Evolutionary conservation across 495 filamentous ascomycete genomes (phyloP).

Genomic region (Aspergillus affinis): DNA sequence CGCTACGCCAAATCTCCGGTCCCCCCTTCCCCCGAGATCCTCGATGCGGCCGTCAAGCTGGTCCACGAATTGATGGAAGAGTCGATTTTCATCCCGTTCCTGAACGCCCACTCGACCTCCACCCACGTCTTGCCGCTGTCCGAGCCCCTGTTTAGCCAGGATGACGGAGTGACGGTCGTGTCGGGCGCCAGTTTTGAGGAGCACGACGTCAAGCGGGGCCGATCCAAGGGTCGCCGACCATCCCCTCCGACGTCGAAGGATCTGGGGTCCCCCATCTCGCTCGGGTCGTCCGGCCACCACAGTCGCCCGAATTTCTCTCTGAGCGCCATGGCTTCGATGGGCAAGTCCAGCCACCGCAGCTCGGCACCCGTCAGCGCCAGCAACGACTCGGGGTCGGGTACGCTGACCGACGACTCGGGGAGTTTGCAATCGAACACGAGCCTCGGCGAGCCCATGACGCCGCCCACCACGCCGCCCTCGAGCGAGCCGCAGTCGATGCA

Average conservation of each 20-base stretch:
- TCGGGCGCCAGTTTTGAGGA: constrained; percentile 34
- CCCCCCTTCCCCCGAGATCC: constrained; percentile 72
- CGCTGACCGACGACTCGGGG: constrained; percentile 50
- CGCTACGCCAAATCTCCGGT: constrained; percentile 55
- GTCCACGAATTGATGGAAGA: constrained; percentile 97
- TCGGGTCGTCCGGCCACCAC: constrained; percentile 24
- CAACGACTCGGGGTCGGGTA: constrained; percentile 36
- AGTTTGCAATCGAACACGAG: constrained; percentile 45
- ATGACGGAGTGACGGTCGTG: constrained; percentile 37
- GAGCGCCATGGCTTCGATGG: constrained; percentile 32
- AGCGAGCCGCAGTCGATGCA: constrained; percentile 46
- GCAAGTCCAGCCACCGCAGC: constrained; percentile 34
- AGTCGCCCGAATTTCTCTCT: constrained; percentile 36
- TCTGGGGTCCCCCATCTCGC: constrained; percentile 25
- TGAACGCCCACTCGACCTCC: constrained; percentile 38
- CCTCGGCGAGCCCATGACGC: constrained; percentile 75
- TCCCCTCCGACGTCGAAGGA: constrained; percentile 49
- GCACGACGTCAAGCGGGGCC: constrained; percentile 30
- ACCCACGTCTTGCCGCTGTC: constrained; percentile 32
- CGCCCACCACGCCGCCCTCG: constrained; percentile 80
- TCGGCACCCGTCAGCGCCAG: constrained; percentile 37
- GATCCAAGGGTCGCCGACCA: constrained; percentile 37
- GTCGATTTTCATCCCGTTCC: constrained; percentile 62
- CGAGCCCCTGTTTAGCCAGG: constrained; percentile 30
- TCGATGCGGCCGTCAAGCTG: constrained; percentile 88